Conservation (phyloP, 768 basidiomycete genomes). For the Mycena polygramma region DNA sequence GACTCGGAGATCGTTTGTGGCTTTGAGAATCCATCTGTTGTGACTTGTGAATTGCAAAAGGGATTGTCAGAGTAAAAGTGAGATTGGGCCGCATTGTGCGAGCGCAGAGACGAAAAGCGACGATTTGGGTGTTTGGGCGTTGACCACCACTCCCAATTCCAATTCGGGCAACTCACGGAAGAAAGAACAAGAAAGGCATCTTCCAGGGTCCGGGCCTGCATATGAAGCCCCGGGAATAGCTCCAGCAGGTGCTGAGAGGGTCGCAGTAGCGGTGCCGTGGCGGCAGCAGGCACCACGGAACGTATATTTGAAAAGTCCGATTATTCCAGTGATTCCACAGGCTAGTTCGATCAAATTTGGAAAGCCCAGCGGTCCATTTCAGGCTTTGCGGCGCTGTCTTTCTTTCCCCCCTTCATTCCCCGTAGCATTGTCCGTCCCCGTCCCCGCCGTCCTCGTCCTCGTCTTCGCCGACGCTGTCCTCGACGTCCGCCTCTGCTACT, state of each 20-base stretch:
- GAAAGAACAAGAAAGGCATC: neutral
- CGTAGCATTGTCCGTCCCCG: neutral
- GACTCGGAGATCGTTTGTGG: conserved; percentile 8
- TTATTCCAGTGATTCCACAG: no score
- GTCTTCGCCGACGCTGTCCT: conserved; percentile 32
- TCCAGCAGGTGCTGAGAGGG: neutral
- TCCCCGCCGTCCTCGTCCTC: neutral
- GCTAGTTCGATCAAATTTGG: no score
- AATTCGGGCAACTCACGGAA: neutral
- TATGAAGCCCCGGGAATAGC: neutral
- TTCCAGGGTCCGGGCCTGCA: neutral
- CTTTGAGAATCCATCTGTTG: conserved; percentile 15
- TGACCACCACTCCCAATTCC: neutral
- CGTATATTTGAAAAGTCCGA: no score
- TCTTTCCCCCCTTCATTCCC: neutral
- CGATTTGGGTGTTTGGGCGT: neutral
- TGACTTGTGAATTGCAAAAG: conserved; percentile 15
- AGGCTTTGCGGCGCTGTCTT: neutral
- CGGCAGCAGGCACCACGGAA: no score
- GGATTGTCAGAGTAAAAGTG: conserved; percentile 42
- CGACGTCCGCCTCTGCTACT: conserved; percentile 43
- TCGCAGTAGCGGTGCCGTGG: neutral
- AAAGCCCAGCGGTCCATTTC: no score
- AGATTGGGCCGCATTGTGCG: neutral
- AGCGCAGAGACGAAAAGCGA: neutral